Evolutionary conservation across 1,284 basidiomycete species (phyloP), one percentile per base, ranked within the genome.

Genomic region (Heimioporus retisporus): DNA sequence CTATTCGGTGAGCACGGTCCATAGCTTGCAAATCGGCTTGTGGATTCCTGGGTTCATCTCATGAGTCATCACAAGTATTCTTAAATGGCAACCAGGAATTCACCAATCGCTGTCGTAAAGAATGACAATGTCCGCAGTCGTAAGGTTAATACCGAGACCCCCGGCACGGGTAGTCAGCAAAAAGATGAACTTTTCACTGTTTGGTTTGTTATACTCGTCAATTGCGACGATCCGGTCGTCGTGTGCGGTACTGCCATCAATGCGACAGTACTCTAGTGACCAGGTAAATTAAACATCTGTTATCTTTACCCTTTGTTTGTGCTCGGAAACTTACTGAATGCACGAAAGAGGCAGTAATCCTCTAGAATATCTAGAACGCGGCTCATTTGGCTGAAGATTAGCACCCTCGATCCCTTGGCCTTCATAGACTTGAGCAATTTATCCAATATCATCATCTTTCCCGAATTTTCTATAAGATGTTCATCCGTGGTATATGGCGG

Each of bases 371-470:
- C 98, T 40, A 89, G 78, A 35, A 96, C 92, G 55, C 97, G 93
- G 81, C 95, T 97, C 97, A 99, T 99, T 81, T 99, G 97, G 72
- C 95, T 97, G 85, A 99, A 99, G 72, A 99, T 98, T 70, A 99
- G 90, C 3, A 97, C 96, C 16, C 97, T 90, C 3, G 96, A 98
- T 16, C 97, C 97, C 80, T 97, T 97, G 53, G 85, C 91, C 79
- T 95, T 96, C 94, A 99, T 94, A 56, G 87, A 90, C 71, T 88
- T 85, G 55, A 99, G 89, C 1, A 99, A 85, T 80, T 97, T 98
- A 84, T 99, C 97, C 35, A 99, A 88, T 69, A 99, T 97, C 62
- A 97, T 85, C 97, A 99, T 98, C 83, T 99, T 99, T 66, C 97
- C 98, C 3, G 90, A 94, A 77, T 98, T 99, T 72, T 97, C 87